Evolutionary conservation across 1,139 yeast genomes (phyloP), one percentile per base, ranked within the genome.

Genomic region (Blastobotrys proliferans): DNA sequence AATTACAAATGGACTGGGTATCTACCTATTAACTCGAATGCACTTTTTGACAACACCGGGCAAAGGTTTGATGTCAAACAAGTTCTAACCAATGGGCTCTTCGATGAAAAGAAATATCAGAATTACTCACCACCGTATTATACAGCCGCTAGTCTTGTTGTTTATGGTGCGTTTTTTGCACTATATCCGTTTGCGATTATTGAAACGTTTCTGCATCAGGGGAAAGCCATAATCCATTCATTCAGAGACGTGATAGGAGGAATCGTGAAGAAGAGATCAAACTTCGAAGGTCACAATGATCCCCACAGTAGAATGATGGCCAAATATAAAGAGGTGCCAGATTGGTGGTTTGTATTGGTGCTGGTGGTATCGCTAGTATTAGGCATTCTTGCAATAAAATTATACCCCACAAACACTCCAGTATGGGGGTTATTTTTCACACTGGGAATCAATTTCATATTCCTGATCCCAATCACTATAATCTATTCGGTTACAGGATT

Each of bases 241-340:
- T 27, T 46, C 20, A 38, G 38, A 28, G 45, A 32, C 27, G 21
- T 40, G 13, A 22, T n/a, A n/a, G 34, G 35, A 33, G 48, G 47
- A 18, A 29, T 38, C 27, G 18, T 40, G 25, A 13, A 35, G 21
- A 30, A n/a, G n/a, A 13, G 35, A 18, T 56, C 44, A 50, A 49
- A 51, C n/a, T 49, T 62, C 41, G 67, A 63, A 9, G 66, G 62
- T 2, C 68, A 63, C 48, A 57, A 69, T 20, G 85, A 79, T 51
- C 76, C 82, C 0, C 81, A 78, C 50, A 68, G 76, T 35, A 66
- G 69, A 42, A 73, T 77, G 75, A 77, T 78, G 80, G 50, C 68
- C 21, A 62, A 63, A 17, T 77, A 77, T 57, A 69, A 68, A 30
- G 86, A 80, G 52, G 83, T 78, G 16, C 85, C 85, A 9, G 81